Base-by-base conservation (phyloP, 2,329 filamentous ascomycete species). In the Claviceps sorghi region DNA sequence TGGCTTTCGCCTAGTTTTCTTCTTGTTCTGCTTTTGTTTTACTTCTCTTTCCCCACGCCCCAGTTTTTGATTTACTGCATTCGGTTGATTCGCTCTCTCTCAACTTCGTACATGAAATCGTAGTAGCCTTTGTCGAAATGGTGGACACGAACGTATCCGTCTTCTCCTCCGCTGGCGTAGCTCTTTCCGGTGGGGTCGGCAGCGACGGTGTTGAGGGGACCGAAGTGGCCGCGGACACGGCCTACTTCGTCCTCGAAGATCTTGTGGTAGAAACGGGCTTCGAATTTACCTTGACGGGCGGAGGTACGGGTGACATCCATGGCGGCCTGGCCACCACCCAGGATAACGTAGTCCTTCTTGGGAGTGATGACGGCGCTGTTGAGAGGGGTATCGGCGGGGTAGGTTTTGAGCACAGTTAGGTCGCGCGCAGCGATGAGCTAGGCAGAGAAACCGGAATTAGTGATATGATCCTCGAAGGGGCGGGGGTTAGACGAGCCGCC, bases 251-350 rank as follows among this genome's bases (percentile, higher is more conserved):
- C 91, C 72, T 95, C 89, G 69, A 98, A 97, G 69, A 98, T 85
- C 80, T 95, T 97, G 83, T 98, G 93, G 79, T 96, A 98, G 79
- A 98, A 98, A 59, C 93, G 84, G 45, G 93, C 93, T 73, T 98
- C 93, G 76, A 98, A 98, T 75, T 97, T 97, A 73, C 93, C 93
- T 77, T 98, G 93, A 60, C 93, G 82, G 49, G 89, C 84, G 36
- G 85, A 85, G 50, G 93, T 97, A 52, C 88, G 94, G 54, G 93
- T 98, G 71, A 98, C 93, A 67, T 97, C 91, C 88, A 96, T 96
- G 66, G 93, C 93, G 58, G 90, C 93, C 74, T 98, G 93, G 62
- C 93, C 93, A 81, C 93, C 93, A 63, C 93, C 93, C 45, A 98
- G 84, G 65, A 98, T 94, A 59, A 98, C 91, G 66, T 88, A 98